Base-by-base conservation (phyloP, 2,329 filamentous ascomycete species). In the Trichoderma breve region DNA sequence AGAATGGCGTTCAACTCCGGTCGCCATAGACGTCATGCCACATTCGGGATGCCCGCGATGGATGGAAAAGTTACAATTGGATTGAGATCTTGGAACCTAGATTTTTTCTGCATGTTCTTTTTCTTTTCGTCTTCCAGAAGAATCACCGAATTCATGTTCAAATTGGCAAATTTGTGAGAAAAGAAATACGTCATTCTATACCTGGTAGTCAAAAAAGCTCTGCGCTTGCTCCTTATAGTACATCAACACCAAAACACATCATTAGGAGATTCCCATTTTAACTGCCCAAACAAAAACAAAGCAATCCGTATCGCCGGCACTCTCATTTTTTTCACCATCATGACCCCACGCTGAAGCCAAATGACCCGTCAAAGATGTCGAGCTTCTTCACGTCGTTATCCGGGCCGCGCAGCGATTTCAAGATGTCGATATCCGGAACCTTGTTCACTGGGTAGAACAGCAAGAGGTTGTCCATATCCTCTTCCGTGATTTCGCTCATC, bases 401-500 rank as follows among this genome's bases (percentile, higher is more conserved):
- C n/a, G 64, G 64, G 12, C 82, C 83, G 18, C 89, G 83, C 80
- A 90, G 86, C 5, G 84, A 85, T 73, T 85, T 83, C n/a, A 91
- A 78, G 63, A 86, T 83, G 28, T 86, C 86, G 57, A 90, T 79
- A 2, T 84, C 78, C 4, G 89, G 89, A 1, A 90, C 89, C 70
- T 87, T 84, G 73, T 85, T 84, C 1, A 83, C 77, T 0, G 81
- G 82, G 75, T 97, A 98, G 79, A 91, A 95, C n/a, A 86, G 84
- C 47, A 98, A 83, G n/a, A 98, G 84, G 70, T 86, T 88, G 70
- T 93, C 90, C 92, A 98, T 97, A 77, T 95, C 95, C 76, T 91
- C 88, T 65, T 96, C 93, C 24, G 88, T 89, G 87, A 98, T 90
- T 39, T 89, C 88, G 75, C 93, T 95, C 76, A 98, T 88, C 74